Evolutionary conservation across 2,329 filamentous ascomycete species (phyloP).

Genomic region (Cercospora sp.): DNA sequence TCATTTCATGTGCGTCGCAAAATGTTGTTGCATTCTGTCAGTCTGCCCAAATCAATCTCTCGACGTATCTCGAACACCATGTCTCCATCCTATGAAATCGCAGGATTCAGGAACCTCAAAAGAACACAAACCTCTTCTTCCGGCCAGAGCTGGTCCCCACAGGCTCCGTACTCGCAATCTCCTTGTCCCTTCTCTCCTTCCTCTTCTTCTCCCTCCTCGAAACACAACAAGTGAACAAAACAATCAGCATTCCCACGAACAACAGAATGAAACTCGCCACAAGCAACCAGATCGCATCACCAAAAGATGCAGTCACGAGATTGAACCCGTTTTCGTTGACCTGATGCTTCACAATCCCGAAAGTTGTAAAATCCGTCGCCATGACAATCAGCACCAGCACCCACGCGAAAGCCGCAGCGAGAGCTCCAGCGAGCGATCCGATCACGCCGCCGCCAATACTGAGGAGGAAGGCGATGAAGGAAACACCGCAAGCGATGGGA

Average conservation of each 20-base stretch:
- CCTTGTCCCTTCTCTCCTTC: slow-evolving; percentile 4
- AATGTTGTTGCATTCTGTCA: not conserved
- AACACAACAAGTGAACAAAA: slow-evolving; percentile 54
- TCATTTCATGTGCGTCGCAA: not conserved
- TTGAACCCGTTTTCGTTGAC: slow-evolving; percentile 49
- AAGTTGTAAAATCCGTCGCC: slow-evolving; percentile 59
- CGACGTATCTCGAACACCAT: not conserved
- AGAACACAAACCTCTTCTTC: slow-evolving; percentile 3
- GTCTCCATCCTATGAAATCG: not conserved
- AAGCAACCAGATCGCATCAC: slow-evolving; percentile 59
- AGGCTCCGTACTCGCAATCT: slow-evolving; percentile 1
- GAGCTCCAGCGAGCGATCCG: slow-evolving; percentile 54
- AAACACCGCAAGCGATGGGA: slow-evolving; percentile 58
- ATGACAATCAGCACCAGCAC: slow-evolving; percentile 52
- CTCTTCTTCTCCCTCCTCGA: slow-evolving; percentile 29
- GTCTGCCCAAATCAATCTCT: not conserved
- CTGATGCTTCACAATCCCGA: slow-evolving; percentile 55
- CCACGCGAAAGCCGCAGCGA: slow-evolving; percentile 54
- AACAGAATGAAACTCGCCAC: slow-evolving; percentile 57
- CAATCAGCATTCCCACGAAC: slow-evolving; percentile 57
- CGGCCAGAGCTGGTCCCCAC: not conserved
- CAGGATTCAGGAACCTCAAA: not conserved
- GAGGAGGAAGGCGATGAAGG: slow-evolving; percentile 61
- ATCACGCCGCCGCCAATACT: slow-evolving; percentile 54
- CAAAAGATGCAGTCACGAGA: slow-evolving; percentile 52